A percentile compares a stretch with the other conserved stretches of the same genome.
These are phyloP conservation scores for Eutrema yunnanense DNA, from an alignment of 345 rosid genomes.

Conservation along the genomic window DNA sequence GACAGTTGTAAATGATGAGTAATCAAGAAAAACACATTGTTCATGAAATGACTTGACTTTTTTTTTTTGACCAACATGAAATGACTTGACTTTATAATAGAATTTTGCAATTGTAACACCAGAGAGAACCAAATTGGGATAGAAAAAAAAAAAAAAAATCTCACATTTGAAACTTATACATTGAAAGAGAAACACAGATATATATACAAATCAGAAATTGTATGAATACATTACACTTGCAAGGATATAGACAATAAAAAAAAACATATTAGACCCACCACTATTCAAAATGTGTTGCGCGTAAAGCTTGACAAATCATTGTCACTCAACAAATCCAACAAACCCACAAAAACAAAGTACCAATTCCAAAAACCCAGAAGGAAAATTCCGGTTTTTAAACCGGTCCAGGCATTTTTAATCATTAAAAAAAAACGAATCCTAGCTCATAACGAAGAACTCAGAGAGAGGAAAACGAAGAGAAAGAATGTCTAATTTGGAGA, in stretches of 20 bases:
- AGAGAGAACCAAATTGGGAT: neutral
- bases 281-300: conserved; percentile 14
- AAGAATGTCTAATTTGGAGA: no score
- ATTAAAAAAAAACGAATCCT: neutral
- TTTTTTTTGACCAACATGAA: no score
- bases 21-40: conserved; percentile 16
- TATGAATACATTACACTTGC: conserved; percentile 3
- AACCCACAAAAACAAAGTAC: neutral
- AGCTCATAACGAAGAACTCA: neutral
- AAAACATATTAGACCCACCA: conserved; percentile 22
- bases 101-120: neutral
- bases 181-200: no score
- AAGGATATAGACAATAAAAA: conserved; percentile 13
- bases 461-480: neutral
- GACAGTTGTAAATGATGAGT: conserved; percentile 7
- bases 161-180: neutral
- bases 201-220: neutral
- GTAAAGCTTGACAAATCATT: conserved; percentile 20
- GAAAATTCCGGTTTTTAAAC: neutral
- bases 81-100: neutral
- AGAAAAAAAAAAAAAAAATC: neutral
- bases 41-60: conserved; percentile 2
- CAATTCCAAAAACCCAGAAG: neutral
- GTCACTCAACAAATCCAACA: conserved; percentile 18
- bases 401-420: neutral